Percentiles rank a stretch among this genome's conserved stretches.
Evolutionary conservation across 768 basidiomycete genomes (phyloP).

Genomic region (Pisolithus sp.): DNA sequence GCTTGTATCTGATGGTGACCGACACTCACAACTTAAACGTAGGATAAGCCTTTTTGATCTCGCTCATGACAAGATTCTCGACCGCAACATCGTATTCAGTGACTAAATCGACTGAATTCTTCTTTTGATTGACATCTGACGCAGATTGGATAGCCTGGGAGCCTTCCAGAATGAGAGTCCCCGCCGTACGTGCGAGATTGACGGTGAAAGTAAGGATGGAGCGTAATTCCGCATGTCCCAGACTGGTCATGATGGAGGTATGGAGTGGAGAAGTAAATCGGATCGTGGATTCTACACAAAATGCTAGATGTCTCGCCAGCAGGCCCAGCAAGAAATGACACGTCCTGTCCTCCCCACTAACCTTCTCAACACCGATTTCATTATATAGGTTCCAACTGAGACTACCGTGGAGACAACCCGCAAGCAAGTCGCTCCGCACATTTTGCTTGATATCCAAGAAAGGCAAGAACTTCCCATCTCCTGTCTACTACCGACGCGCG

Average conservation of each 20-base stretch:
- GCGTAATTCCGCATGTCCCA: slow-evolving; percentile 43
- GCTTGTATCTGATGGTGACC: neutral
- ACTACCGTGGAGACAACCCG: no score
- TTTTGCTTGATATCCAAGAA: slow-evolving; percentile 6
- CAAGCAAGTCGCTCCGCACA: neutral
- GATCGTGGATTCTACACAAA: no score
- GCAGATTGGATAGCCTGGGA: slow-evolving; percentile 64
- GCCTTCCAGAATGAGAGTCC: slow-evolving; percentile 69
- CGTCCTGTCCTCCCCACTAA: no score
- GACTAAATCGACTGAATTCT: slow-evolving; percentile 90
- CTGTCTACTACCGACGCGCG: slow-evolving; percentile 24
- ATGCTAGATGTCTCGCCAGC: no score
- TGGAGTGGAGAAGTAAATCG: no score
- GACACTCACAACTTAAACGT: slow-evolving; percentile 71
- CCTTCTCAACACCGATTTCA: no score
- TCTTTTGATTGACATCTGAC: slow-evolving; percentile 70
- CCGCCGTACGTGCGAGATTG: slow-evolving; percentile 68
- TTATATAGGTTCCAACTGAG: no score
- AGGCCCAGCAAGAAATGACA: no score
- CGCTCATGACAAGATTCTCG: slow-evolving; percentile 73
- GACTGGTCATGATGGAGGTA: slow-evolving; percentile 22
- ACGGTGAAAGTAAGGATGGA: slow-evolving; percentile 63
- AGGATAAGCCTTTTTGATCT: slow-evolving; percentile 63
- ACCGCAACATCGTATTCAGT: slow-evolving; percentile 93
- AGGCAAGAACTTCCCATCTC: slow-evolving; percentile 27